Percentiles rank a stretch among this genome's conserved stretches.
Evolutionary conservation across 345 rosid genomes (phyloP).

Genomic region (Hibiscus mutabilis): DNA sequence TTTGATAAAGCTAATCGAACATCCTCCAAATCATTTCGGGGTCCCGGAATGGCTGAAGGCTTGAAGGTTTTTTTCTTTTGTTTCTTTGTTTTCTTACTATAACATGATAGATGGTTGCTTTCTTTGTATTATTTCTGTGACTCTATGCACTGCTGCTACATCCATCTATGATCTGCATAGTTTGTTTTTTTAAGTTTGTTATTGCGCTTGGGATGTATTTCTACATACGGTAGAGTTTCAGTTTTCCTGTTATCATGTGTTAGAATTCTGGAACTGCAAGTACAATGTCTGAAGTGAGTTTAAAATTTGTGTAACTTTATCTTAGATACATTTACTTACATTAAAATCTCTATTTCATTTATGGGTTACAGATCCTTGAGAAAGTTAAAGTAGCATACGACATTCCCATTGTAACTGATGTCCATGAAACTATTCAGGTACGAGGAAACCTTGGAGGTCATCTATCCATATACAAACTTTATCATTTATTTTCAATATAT

Average conservation of each 20-base stretch:
- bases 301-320: background rate
- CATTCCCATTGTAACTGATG: constrained; percentile 88
- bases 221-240: background rate
- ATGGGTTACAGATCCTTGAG: constrained; percentile 69
- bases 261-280: background rate
- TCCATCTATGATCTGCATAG: background rate
- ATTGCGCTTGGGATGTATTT: background rate
- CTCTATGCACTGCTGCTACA: background rate
- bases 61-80: constrained; percentile 45
- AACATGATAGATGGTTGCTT: background rate
- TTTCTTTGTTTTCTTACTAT: background rate
- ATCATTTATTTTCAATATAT: background rate
- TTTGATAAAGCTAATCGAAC: constrained; percentile 97
- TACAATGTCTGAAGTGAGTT: background rate
- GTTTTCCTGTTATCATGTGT: background rate
- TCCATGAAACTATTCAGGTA: constrained; percentile 52
- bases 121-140: background rate
- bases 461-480: background rate
- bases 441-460: background rate
- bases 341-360: background rate
- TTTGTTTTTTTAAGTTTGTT: background rate
- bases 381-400: constrained; percentile 84
- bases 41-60: constrained; percentile 92
- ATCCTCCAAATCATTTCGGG: constrained; percentile 90
- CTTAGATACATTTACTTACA: background rate